These are phyloP conservation scores for Paradendryphiella salina DNA, from an alignment of 2,329 filamentous ascomycete species.

Conservation along the genomic window DNA sequence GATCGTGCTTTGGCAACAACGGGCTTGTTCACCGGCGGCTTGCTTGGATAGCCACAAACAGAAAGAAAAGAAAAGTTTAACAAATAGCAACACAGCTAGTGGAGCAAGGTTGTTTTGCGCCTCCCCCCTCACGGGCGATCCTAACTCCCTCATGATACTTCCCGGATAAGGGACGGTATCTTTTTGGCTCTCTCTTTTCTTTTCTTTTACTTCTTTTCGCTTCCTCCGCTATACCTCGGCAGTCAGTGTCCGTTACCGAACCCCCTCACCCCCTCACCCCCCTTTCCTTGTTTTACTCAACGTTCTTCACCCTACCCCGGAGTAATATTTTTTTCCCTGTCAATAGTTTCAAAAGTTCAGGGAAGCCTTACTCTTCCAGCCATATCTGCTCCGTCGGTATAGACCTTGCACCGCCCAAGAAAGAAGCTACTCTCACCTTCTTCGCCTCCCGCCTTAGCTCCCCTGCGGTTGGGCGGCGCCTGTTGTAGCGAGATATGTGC, in stretches of 20 bases:
- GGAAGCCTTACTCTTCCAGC: not conserved
- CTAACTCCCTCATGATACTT: too few species aligned
- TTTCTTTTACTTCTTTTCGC: not conserved
- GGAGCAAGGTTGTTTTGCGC: not conserved
- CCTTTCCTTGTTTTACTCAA: not conserved
- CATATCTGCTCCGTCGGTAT: not conserved
- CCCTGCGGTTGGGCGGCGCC: too few species aligned
- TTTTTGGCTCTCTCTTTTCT: too few species aligned
- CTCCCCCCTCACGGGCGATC: not conserved
- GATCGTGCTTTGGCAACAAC: not conserved
- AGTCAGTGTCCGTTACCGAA: too few species aligned
- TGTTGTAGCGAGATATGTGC: conserved; percentile 11
- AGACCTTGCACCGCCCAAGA: not conserved
- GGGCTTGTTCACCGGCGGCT: not conserved
- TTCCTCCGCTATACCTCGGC: not conserved
- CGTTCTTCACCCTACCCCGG: too few species aligned
- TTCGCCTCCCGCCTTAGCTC: not conserved
- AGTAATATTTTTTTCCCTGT: not conserved
- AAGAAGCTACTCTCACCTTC: not conserved
- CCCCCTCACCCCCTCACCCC: not conserved
- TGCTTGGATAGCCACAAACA: not conserved
- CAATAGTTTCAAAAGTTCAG: conserved; percentile 2
- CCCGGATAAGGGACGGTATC: too few species aligned
- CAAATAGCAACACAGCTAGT: not conserved
- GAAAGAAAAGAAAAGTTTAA: not conserved